Evolutionary conservation across 2,329 filamentous ascomycete species (phyloP), one percentile per base, ranked within the genome.

Genomic region (Aspergillus aculeatus): DNA sequence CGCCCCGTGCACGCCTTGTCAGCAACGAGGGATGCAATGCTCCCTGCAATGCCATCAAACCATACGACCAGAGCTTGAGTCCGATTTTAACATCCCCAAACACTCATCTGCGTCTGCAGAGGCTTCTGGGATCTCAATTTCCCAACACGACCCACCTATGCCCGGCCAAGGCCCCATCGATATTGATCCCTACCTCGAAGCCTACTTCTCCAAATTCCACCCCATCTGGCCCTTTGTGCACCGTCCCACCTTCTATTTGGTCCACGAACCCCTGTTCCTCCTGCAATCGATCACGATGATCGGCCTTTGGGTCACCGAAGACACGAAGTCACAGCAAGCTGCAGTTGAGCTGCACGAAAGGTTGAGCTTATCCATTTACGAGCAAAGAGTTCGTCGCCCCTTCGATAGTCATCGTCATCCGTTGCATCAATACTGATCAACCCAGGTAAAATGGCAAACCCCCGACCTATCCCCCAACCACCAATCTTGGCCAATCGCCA

Each of bases 151-250:
- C n/a, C 51, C 19, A 7, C 19, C 32, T 3, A 3, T 26, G 26
- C 32, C 19, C 12, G 35, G 5, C 10, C 14, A 41, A 21, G 12
- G 50, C 10, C 50, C 35, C n/a, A 24, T 14, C 23, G 24, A 24
- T 14, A 56, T 48, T 5, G 12, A 56, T 32, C 54, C 62, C 12
- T 58, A 59, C 24, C n/a, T 62, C 21, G 51, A 60, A 19, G 47
- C 63, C 12, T 71, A 70, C 54, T 68, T 71, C 55, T 56, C 57
- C 2, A 57, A 60, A 12, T 71, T 71, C 24, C 68, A 71, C 54
- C 62, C 63, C 0, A 31, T 56, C 2, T 71, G 69, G 68, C 68
- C 68, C 2, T 66, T 71, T 41, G n/a, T 71, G 24, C 60, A 68
- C 51, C 61, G 52, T 24, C 24, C 26, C 1, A 60, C 67, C 9